Evolutionary conservation across 1,284 basidiomycete species (phyloP).

Genomic region (Takashimella tepidaria): DNA sequence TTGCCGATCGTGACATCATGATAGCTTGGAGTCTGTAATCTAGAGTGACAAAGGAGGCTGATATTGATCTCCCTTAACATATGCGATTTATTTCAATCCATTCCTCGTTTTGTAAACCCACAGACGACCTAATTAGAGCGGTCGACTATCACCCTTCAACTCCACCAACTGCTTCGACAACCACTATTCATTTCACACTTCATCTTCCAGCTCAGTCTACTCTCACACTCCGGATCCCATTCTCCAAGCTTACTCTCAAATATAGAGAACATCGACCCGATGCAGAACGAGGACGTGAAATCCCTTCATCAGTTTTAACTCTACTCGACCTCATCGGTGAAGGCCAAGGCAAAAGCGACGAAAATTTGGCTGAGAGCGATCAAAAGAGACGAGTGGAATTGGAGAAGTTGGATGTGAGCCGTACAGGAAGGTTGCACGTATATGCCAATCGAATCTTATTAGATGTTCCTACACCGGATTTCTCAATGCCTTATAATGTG

Average conservation of each 20-base stretch:
- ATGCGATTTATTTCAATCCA: slow-evolving; percentile 3
- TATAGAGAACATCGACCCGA: slow-evolving; percentile 96
- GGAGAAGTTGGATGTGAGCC: slow-evolving; percentile 1
- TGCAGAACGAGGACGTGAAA: slow-evolving; percentile 88
- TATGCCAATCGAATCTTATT: slow-evolving; percentile 79
- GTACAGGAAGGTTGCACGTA: slow-evolving; percentile 50
- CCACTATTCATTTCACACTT: slow-evolving; percentile 68
- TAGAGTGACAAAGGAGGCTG: slow-evolving; percentile 1
- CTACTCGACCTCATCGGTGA: slow-evolving; percentile 31
- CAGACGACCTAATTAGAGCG: slow-evolving; percentile 59
- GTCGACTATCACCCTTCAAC: slow-evolving; percentile 64
- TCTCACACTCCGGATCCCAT: slow-evolving; percentile 64
- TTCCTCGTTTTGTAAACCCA: too few species aligned
- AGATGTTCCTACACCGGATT: slow-evolving; percentile 92
- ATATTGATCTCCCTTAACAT: not conserved
- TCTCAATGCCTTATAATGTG: slow-evolving; percentile 99
- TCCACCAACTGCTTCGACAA: slow-evolving; percentile 62
- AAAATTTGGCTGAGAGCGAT: not conserved
- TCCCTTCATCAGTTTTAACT: slow-evolving; percentile 70
- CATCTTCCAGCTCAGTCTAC: slow-evolving; percentile 62
- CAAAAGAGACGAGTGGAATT: not conserved
- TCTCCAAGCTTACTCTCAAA: slow-evolving; percentile 78
- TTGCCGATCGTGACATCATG: not conserved
- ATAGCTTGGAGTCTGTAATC: slow-evolving; percentile 20
- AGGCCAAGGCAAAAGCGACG: not conserved